phyloP scores from a whole-genome alignment of 116 monocot species.

The Trichopus zeylanicus region DNA sequence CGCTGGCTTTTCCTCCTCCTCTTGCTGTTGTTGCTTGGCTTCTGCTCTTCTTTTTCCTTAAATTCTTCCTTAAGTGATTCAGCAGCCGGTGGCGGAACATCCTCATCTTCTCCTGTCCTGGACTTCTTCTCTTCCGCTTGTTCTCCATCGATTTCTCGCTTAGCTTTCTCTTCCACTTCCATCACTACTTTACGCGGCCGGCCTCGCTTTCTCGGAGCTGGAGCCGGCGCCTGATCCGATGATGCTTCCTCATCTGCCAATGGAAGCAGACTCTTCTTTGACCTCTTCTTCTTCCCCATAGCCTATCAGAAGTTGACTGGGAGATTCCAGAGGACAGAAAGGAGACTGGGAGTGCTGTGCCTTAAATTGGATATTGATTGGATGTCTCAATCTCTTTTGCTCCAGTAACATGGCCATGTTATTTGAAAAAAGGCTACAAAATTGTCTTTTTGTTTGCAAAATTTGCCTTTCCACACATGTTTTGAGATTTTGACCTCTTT shows the following conservation, averaged over 20 bases:
- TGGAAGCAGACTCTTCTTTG: neutral
- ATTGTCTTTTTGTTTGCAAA: no score
- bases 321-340: no score
- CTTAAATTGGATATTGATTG: no score
- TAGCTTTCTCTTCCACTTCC: slow-evolving; percentile 2
- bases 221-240: slow-evolving; percentile 6
- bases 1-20: slow-evolving; percentile 18
- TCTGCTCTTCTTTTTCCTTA: slow-evolving; percentile 5
- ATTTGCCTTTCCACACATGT: no score
- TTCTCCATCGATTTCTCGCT: slow-evolving; percentile 3
- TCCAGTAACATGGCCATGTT: no score
- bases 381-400: no score
- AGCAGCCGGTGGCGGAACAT: neutral
- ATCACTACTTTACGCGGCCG: slow-evolving; percentile 10
- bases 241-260: neutral
- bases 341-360: no score
- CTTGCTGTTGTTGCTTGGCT: slow-evolving; percentile 8
- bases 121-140: slow-evolving; percentile 3
- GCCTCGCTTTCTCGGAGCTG: slow-evolving; percentile 17
- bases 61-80: neutral
- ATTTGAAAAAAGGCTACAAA: no score
- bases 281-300: slow-evolving; percentile 7
- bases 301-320: no score
- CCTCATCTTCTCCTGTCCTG: slow-evolving; percentile 1
- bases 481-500: no score